Percentiles rank a stretch among this genome's conserved stretches.
Conservation (phyloP, 164 flowering plant species). For the Aristolochia contorta region DNA sequence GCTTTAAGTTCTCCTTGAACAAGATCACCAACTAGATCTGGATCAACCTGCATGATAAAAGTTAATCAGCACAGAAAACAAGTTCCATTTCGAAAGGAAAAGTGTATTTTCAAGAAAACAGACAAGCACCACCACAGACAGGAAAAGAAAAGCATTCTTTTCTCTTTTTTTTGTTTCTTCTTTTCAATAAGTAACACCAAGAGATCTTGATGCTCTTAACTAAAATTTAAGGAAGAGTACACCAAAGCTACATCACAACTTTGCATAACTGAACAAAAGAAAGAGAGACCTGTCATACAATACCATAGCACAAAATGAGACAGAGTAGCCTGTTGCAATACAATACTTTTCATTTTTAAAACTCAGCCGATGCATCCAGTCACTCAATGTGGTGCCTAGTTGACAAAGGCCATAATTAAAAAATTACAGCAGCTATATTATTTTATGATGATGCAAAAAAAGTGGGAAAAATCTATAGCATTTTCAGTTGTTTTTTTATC, state of each 20-base stretch:
- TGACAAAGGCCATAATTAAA: no score
- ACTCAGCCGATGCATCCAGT: no score
- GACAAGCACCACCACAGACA: neutral
- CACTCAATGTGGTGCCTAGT: no score
- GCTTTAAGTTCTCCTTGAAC: constrained; percentile 54
- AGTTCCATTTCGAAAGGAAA: no score
- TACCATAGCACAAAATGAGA: neutral
- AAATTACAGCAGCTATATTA: no score
- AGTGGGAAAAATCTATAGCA: no score
- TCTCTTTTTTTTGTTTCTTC: neutral
- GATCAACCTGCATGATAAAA: constrained; percentile 41
- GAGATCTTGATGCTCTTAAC: neutral
- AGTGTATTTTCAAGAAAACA: no score
- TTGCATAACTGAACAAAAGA: neutral
- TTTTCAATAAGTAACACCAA: neutral
- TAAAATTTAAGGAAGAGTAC: no score
- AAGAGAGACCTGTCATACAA: neutral
- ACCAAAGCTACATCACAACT: neutral
- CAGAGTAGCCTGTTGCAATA: no score
- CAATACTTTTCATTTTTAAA: no score
- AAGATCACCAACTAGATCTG: constrained; percentile 39
- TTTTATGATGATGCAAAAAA: no score
- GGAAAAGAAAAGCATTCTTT: neutral
- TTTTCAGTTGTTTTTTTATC: no score
- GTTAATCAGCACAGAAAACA: neutral